Evolutionary conservation across 805 yeast species (phyloP).

Genomic region (Hagleromyces aurorensis): DNA sequence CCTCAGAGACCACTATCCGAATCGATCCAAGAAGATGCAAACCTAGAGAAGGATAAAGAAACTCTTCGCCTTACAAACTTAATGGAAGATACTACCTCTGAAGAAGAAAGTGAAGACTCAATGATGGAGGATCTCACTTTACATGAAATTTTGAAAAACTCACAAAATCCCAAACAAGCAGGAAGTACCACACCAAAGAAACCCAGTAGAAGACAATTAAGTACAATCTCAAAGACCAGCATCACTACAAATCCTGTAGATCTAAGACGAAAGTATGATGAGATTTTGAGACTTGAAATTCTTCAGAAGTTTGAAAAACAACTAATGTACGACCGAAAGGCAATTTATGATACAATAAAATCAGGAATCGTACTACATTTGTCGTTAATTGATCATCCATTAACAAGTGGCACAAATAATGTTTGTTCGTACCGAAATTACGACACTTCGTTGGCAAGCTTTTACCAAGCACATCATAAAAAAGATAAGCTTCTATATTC

Average conservation of each 20-base stretch:
- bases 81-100: no score
- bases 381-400: constrained; percentile 11
- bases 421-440: constrained; percentile 23
- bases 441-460: constrained; percentile 18
- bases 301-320: constrained; percentile 6
- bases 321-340: constrained; percentile 5
- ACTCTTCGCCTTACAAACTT: no score
- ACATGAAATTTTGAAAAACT: no score
- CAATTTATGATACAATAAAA: constrained; percentile 12
- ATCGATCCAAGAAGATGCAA: no score
- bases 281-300: constrained; percentile 10
- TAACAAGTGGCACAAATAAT: constrained; percentile 24
- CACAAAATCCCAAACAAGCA: no score
- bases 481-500: constrained; percentile 13
- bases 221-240: no score
- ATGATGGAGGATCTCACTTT: no score
- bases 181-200: no score
- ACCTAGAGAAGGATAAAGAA: no score
- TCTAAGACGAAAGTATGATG: constrained; percentile 14
- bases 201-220: no score
- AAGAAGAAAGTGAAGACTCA: no score
- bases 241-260: constrained; percentile 10
- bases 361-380: constrained; percentile 18
- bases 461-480: constrained; percentile 21
- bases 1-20: no score